phyloP scores from a whole-genome alignment of 495 filamentous ascomycete genomes.

The Aspergillus baeticus region DNA sequence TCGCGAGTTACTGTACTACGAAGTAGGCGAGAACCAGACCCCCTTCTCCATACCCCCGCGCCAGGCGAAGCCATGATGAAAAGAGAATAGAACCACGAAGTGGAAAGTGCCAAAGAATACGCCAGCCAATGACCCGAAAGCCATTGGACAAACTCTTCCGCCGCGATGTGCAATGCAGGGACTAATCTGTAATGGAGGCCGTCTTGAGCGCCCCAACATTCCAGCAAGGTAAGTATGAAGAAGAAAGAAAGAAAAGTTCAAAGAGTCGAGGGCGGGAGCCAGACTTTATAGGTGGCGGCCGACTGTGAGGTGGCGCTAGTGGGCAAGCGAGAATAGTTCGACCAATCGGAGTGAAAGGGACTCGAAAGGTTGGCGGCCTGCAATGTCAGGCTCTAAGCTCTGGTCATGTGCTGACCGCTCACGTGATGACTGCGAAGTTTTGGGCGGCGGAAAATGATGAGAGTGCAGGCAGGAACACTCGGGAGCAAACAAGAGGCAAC shows the following conservation, averaged over 20 bases:
- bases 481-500: not conserved
- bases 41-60: slow-evolving; percentile 55
- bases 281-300: slow-evolving; percentile 26
- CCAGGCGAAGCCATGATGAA: slow-evolving; percentile 55
- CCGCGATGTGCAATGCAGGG: slow-evolving; percentile 79
- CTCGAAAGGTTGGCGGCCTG: not conserved
- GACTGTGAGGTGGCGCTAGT: slow-evolving; percentile 21
- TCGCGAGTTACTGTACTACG: too few relatives aligned
- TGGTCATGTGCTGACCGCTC: slow-evolving; percentile 14
- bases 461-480: slow-evolving; percentile 5
- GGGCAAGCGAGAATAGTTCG: slow-evolving; percentile 29
- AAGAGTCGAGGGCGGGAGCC: slow-evolving; percentile 19
- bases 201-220: slow-evolving; percentile 59
- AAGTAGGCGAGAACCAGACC: not conserved
- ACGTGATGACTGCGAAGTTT: slow-evolving; percentile 41
- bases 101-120: slow-evolving; percentile 70
- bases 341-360: slow-evolving; percentile 11
- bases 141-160: slow-evolving; percentile 63
- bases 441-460: slow-evolving; percentile 21
- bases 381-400: slow-evolving; percentile 8
- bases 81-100: slow-evolving; percentile 42
- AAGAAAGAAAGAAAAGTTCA: slow-evolving; percentile 48
- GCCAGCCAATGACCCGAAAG: slow-evolving; percentile 69
- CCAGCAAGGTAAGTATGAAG: slow-evolving; percentile 78
- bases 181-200: slow-evolving; percentile 58